phyloP scores from a whole-genome alignment of 495 filamentous ascomycete species.

The Penicillium bialowiezense region DNA sequence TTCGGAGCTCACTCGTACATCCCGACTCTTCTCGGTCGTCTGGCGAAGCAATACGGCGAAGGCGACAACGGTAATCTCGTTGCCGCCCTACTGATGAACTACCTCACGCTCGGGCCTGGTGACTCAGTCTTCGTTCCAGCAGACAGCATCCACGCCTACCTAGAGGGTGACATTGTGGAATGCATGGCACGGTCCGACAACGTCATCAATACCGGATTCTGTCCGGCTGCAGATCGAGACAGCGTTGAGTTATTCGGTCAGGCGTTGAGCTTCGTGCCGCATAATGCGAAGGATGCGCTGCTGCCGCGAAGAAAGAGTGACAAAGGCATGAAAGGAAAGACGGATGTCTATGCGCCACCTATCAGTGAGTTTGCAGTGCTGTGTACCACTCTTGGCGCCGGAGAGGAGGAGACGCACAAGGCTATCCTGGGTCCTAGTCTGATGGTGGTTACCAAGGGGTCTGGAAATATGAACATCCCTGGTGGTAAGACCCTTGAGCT shows the following conservation, averaged over 20 bases:
- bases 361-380: conserved; percentile 73
- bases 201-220: conserved; percentile 74
- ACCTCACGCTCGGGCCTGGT: conserved; percentile 59
- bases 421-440: conserved; percentile 62
- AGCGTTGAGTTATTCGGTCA: conserved; percentile 59
- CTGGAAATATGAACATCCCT: conserved; percentile 55
- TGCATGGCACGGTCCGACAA: conserved; percentile 85
- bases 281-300: conserved; percentile 51
- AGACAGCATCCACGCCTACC: conserved; percentile 76
- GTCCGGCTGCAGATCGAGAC: conserved; percentile 60
- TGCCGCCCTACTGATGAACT: conserved; percentile 70
- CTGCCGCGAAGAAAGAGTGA: conserved; percentile 46
- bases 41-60: conserved; percentile 61
- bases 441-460: conserved; percentile 61
- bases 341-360: conserved; percentile 62
- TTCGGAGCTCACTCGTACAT: conserved; percentile 59
- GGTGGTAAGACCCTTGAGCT: conserved; percentile 49
- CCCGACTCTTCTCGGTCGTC: conserved; percentile 58
- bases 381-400: conserved; percentile 51
- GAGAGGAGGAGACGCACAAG: conserved; percentile 57
- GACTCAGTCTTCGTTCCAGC: conserved; percentile 73
- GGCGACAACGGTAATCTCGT: conserved; percentile 58
- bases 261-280: conserved; percentile 60
- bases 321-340: conserved; percentile 56
- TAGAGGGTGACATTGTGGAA: conserved; percentile 77